These are phyloP conservation scores for Myriosclerotinia curreyana DNA, from an alignment of 2,329 filamentous ascomycete genomes.

Conservation along the genomic window DNA sequence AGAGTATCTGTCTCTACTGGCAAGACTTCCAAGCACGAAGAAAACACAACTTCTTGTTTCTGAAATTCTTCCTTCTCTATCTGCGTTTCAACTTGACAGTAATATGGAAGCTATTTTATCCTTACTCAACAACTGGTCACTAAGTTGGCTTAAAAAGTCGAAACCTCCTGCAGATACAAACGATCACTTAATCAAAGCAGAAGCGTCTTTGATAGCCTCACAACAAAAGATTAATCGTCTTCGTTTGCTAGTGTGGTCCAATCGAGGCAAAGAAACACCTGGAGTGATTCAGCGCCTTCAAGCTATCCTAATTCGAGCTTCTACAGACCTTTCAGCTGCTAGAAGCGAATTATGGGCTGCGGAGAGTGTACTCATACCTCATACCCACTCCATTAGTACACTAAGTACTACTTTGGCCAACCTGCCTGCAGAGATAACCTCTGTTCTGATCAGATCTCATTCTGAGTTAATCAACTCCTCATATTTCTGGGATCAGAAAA, in stretches of 20 bases:
- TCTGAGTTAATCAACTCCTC: not conserved
- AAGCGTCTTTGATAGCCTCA: conserved; percentile 2
- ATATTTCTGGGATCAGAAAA: not conserved
- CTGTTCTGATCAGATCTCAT: conserved; percentile 19
- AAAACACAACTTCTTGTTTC: conserved; percentile 26
- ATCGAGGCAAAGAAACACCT: not conserved
- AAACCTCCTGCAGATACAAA: not conserved
- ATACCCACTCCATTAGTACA: conserved; percentile 19
- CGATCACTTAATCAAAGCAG: not conserved
- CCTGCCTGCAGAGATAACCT: conserved; percentile 20
- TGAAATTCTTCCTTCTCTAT: conserved; percentile 29
- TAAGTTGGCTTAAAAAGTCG: conserved; percentile 23
- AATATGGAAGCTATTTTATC: conserved; percentile 22
- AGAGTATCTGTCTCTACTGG: conserved; percentile 26
- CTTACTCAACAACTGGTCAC: conserved; percentile 27
- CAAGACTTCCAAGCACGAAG: conserved; percentile 24
- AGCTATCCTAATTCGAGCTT: not conserved
- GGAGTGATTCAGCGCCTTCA: not conserved
- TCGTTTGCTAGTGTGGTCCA: conserved; percentile 4
- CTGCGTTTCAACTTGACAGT: conserved; percentile 26
- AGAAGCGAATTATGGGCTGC: conserved; percentile 12
- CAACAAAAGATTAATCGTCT: not conserved
- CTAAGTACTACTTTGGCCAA: conserved; percentile 26
- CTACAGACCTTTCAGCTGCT: not conserved
- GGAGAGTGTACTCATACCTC: conserved; percentile 16